A percentile compares a stretch with the other conserved stretches of the same genome.
phyloP scores from a whole-genome alignment of 352 stramenopile genomes.

The Pythium grandisporangium region DNA sequence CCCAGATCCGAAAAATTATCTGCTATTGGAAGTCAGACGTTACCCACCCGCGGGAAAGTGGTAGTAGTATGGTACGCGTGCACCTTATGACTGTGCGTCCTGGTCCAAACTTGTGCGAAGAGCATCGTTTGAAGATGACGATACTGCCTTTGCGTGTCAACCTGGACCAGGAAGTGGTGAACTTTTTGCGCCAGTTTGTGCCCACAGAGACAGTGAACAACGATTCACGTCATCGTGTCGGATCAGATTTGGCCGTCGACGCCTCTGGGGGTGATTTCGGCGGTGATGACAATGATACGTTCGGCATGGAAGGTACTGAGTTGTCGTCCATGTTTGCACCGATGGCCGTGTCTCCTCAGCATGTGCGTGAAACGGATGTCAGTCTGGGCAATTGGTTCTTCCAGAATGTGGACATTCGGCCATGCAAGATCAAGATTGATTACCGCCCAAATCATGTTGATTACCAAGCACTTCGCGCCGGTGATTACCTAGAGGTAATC shows the following conservation, averaged over 20 bases:
- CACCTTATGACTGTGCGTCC: conserved; percentile 76
- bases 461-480: conserved; percentile 68
- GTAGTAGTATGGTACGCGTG: conserved; percentile 76
- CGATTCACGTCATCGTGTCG: no score
- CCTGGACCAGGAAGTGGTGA: conserved; percentile 82
- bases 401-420: conserved; percentile 79
- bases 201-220: no score
- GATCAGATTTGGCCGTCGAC: conserved; percentile 1
- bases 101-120: conserved; percentile 66
- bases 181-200: conserved; percentile 81
- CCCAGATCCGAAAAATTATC: conserved; percentile 85
- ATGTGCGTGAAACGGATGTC: conserved; percentile 28
- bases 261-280: not conserved
- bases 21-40: conserved; percentile 87
- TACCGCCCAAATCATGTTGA: conserved; percentile 84
- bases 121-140: conserved; percentile 70
- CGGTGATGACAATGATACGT: conserved; percentile 13
- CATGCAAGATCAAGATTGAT: conserved; percentile 89
- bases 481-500: conserved; percentile 85
- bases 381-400: conserved; percentile 72
- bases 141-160: conserved; percentile 78
- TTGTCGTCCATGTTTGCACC: conserved; percentile 23
- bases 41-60: conserved; percentile 71
- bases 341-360: conserved; percentile 3
- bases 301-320: conserved; percentile 32